Percentiles rank a stretch among this genome's conserved stretches.
These are phyloP conservation scores for Daldinia grandis DNA, from an alignment of 495 filamentous ascomycete genomes.

Conservation along the genomic window DNA sequence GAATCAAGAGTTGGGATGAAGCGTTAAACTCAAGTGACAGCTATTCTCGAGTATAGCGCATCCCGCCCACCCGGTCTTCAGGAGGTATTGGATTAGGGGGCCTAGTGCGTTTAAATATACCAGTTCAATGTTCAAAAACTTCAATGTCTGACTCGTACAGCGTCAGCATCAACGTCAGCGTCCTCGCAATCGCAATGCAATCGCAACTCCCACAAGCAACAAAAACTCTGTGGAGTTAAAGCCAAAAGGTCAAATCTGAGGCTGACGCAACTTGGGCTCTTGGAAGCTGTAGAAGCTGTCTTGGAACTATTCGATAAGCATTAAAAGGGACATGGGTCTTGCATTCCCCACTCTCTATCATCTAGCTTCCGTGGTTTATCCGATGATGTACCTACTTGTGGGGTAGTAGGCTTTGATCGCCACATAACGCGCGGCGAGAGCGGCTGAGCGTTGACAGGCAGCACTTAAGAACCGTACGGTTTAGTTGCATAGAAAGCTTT, in stretches of 20 bases:
- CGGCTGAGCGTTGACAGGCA: not conserved
- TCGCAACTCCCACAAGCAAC: conserved; percentile 9
- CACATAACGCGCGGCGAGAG: conserved; percentile 37
- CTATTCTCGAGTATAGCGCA: conserved; percentile 38
- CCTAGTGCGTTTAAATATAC: not conserved
- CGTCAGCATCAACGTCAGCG: conserved; percentile 25
- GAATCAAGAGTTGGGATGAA: conserved; percentile 35
- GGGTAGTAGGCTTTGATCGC: conserved; percentile 21
- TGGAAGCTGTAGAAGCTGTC: conserved; percentile 19
- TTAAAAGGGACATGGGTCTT: conserved; percentile 3
- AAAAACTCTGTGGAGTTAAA: conserved; percentile 16
- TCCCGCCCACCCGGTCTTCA: conserved; percentile 31
- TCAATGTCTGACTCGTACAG: conserved; percentile 15
- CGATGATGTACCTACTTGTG: not conserved
- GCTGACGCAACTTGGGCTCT: conserved; percentile 39
- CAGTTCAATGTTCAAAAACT: not conserved
- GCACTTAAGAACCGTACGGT: not conserved
- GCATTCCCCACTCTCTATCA: not conserved
- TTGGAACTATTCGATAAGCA: conserved; percentile 25
- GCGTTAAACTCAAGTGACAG: conserved; percentile 17
- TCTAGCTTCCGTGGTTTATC: conserved; percentile 9
- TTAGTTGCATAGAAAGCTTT: not conserved
- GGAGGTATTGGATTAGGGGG: conserved; percentile 12
- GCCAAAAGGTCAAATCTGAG: conserved; percentile 11
- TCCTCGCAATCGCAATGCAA: conserved; percentile 23